These are phyloP conservation scores for Eucalyptus cloeziana DNA, from an alignment of 345 rosid species.

Conservation along the genomic window DNA sequence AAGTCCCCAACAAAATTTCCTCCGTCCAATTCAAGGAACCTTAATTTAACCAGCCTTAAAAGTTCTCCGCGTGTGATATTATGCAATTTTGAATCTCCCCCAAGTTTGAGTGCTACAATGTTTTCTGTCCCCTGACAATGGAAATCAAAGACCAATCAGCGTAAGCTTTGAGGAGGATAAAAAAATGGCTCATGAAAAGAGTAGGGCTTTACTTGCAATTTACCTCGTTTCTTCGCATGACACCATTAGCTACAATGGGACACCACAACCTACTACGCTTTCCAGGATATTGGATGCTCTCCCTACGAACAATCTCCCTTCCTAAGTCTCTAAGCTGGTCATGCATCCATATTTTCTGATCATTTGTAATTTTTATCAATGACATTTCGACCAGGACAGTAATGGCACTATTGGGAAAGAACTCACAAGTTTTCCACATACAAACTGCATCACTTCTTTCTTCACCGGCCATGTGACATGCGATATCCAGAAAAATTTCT, in stretches of 20 bases:
- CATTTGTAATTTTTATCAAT: not conserved
- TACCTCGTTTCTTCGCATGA: not conserved
- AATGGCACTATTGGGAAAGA: not conserved
- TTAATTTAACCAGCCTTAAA: not conserved
- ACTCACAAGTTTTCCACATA: not conserved
- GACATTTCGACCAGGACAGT: not conserved
- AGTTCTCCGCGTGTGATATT: not conserved
- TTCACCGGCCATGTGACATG: not conserved
- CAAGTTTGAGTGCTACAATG: not conserved
- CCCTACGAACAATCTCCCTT: not conserved
- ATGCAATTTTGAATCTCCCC: not conserved
- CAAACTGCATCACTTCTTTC: not conserved
- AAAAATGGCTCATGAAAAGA: not conserved
- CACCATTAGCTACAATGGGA: not conserved
- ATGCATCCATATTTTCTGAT: not conserved
- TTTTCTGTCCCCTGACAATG: constrained; percentile 1
- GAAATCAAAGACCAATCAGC: not conserved
- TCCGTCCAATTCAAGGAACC: not conserved
- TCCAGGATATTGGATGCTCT: not conserved
- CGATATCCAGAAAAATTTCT: not conserved
- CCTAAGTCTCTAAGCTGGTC: not conserved
- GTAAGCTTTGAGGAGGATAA: not conserved
- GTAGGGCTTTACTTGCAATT: not conserved
- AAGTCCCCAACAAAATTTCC: not conserved
- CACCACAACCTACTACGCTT: not conserved